Conservation (phyloP, 805 yeast genomes). For the Jamesozyma piceae region DNA sequence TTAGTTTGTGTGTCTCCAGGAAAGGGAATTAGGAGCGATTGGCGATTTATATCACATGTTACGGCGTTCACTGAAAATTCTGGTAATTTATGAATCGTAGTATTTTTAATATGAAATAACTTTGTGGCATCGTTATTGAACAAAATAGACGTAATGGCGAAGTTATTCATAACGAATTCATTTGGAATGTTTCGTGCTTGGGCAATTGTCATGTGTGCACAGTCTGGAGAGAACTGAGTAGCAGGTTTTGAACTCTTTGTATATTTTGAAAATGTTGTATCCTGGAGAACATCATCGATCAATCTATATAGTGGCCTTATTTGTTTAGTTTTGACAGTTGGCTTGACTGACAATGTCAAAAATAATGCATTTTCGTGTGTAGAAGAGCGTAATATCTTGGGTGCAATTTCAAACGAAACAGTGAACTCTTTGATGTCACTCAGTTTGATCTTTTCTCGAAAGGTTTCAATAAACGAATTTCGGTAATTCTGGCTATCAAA, state of each 20-base stretch:
- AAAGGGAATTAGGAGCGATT: slow-evolving; percentile 1
- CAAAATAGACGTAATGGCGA: background rate
- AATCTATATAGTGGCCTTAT: background rate
- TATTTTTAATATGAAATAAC: too few relatives aligned
- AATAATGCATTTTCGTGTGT: background rate
- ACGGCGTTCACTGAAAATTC: background rate
- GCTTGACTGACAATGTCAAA: background rate
- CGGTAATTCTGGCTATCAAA: slow-evolving; percentile 7
- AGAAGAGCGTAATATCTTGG: background rate
- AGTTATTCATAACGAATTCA: background rate
- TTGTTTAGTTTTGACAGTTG: background rate
- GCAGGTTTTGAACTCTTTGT: background rate
- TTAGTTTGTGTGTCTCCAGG: background rate
- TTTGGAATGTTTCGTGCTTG: background rate
- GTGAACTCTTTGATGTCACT: slow-evolving; percentile 1
- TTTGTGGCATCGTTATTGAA: background rate
- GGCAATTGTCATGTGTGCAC: background rate
- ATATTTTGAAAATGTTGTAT: background rate
- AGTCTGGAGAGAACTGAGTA: background rate
- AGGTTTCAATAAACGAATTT: slow-evolving; percentile 2
- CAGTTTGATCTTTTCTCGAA: background rate
- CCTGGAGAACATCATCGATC: background rate
- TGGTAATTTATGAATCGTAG: background rate
- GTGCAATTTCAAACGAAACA: background rate
- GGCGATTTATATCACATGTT: slow-evolving; percentile 2